Evolutionary conservation across 495 filamentous ascomycete genomes (phyloP), one percentile per base, ranked within the genome.

Genomic region (Choiromyces venosus): DNA sequence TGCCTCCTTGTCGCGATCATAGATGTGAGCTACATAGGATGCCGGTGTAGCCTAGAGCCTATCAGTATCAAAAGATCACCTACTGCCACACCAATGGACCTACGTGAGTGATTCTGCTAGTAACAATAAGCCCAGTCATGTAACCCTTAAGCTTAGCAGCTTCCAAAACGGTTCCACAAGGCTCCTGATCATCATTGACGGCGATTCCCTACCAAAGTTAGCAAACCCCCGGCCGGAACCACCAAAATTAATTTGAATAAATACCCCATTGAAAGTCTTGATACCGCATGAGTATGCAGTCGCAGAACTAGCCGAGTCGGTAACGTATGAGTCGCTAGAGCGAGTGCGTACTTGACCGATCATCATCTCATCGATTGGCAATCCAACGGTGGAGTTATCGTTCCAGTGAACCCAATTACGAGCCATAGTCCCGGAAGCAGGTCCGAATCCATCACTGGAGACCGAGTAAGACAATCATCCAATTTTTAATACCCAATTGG

Each of bases 41-140:
- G 77, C 79, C 61, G 81, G 80, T 12, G 81, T 81, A 44, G 79
- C 76, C 76, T 79, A 64, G 37, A 36, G 25, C 10, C n/a, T 68
- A 61, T 25, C 4, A 67, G 25, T 56, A 39, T 52, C 2, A 33
- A 10, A 33, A 39, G 73, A 65, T 18, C 46, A 3, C 65, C 46
- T 7, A 37, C 21, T n/a, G 36, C 19, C 16, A 18, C 56, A 7
- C 16, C 14, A 52, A 44, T 37, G n/a, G 36, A 76, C 73, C 29
- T 70, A 78, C 81, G 36, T 82, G 81, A 39, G 81, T 82, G 35
- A 82, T 82, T 42, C 81, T 80, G 29, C 78, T 81, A n/a, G 82
- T 83, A 19, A 79, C 82, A 56, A 83, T 74, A 25, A 83, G 73
- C 12, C 82, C 82, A 37, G 82, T 82, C 71, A 79, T 83, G 39